These are phyloP conservation scores for Elsinoe ampelina DNA, from an alignment of 2,329 filamentous ascomycete species.

Conservation along the genomic window DNA sequence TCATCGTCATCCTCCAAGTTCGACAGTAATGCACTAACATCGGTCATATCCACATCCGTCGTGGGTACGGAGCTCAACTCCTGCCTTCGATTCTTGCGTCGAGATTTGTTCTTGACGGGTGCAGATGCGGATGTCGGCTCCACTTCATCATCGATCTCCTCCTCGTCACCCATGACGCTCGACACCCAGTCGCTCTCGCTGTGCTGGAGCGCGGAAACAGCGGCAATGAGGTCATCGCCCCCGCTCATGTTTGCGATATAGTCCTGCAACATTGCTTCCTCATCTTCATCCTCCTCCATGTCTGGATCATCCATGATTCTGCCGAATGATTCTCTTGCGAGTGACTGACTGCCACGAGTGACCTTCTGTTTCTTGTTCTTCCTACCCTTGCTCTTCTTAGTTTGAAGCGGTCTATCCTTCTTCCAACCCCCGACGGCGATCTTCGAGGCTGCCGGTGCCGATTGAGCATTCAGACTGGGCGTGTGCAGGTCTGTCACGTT, in stretches of 20 bases:
- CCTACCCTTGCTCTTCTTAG: conserved; percentile 16
- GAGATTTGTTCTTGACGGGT: conserved; percentile 17
- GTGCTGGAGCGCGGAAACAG: conserved; percentile 21
- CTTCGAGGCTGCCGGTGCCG: not conserved
- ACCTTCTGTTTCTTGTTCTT: conserved; percentile 20
- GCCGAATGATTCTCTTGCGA: not conserved
- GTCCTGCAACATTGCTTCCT: conserved; percentile 53
- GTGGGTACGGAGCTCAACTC: not conserved
- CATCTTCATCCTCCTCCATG: conserved; percentile 31
- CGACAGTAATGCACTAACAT: not conserved
- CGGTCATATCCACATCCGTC: conserved; percentile 8
- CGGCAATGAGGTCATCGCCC: conserved; percentile 17
- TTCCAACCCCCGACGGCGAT: not conserved
- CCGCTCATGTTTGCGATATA: conserved; percentile 59
- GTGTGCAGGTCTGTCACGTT: not conserved
- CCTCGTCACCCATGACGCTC: conserved; percentile 16
- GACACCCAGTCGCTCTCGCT: conserved; percentile 24
- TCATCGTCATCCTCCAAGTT: conserved; percentile 27
- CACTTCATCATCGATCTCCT: conserved; percentile 14
- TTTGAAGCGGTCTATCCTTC: conserved; percentile 9
- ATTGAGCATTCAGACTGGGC: not conserved
- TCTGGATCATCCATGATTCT: conserved; percentile 5
- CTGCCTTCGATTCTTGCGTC: conserved; percentile 17
- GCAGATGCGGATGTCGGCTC: conserved; percentile 17
- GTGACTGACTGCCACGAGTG: conserved; percentile 15